Evolutionary conservation across 805 yeast species (phyloP).

Genomic region (Sugiyamaella lignohabitans): DNA sequence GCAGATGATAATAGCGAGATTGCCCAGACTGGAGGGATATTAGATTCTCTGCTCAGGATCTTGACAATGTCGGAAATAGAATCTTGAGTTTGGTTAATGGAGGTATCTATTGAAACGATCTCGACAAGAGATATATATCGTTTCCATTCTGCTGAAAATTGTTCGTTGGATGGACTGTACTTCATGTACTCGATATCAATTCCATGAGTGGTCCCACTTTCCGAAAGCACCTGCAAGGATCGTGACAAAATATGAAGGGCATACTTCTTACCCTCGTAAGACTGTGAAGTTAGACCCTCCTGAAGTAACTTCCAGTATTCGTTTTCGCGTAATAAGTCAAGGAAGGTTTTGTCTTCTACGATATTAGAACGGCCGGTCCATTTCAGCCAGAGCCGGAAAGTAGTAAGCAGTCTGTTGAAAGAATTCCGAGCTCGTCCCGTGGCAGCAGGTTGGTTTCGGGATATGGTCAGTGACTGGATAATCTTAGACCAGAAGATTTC

Average conservation of each 20-base stretch:
- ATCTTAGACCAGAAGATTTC: not conserved
- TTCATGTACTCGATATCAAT: conserved; percentile 37
- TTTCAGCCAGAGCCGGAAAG: conserved; percentile 15
- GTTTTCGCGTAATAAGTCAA: conserved; percentile 10
- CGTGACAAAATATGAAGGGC: conserved; percentile 58
- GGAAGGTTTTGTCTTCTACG: conserved; percentile 5
- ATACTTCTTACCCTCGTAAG: conserved; percentile 66
- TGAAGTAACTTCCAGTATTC: conserved; percentile 56
- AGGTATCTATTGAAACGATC: conserved; percentile 75
- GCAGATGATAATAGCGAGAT: conserved; percentile 70
- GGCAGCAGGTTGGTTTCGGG: not conserved
- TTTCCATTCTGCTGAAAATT: conserved; percentile 53
- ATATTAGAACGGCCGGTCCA: conserved; percentile 11
- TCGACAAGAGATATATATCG: conserved; percentile 70
- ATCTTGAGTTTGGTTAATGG: conserved; percentile 78
- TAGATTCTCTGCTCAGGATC: conserved; percentile 42
- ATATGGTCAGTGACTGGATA: not conserved
- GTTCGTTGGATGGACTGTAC: conserved; percentile 37
- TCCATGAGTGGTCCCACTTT: conserved; percentile 7
- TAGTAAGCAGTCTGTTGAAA: not conserved
- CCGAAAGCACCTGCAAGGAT: conserved; percentile 41
- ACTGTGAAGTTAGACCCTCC: conserved; percentile 44
- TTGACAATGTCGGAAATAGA: conserved; percentile 57
- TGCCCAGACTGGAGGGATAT: conserved; percentile 65
- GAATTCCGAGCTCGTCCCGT: not conserved